phyloP scores from a whole-genome alignment of 1,139 yeast genomes.

The Diutina siamensis region DNA sequence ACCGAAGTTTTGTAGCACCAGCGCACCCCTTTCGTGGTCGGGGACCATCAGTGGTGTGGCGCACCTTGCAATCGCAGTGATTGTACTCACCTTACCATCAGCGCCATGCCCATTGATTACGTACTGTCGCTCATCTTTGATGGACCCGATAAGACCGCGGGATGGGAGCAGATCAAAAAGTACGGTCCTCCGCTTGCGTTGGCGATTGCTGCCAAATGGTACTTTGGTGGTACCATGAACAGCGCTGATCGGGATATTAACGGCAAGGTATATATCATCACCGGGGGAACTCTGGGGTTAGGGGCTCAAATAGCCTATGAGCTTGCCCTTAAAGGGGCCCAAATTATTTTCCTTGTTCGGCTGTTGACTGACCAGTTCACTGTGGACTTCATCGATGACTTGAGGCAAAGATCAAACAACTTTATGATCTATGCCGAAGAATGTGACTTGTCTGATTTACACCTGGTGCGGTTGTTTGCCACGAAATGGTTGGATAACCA shows the following conservation, averaged over 20 bases:
- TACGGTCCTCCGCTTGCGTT: constrained; percentile 36
- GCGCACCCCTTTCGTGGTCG: too few species aligned
- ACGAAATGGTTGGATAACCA: constrained; percentile 87
- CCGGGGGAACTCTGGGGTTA: constrained; percentile 86
- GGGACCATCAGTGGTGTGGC: too few species aligned
- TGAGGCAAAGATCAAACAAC: constrained; percentile 60
- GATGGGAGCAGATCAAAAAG: constrained; percentile 44
- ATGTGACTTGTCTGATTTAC: constrained; percentile 67
- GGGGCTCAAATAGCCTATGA: constrained; percentile 72
- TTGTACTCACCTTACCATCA: too few species aligned
- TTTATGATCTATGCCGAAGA: constrained; percentile 76
- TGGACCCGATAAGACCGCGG: constrained; percentile 68
- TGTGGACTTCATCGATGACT: constrained; percentile 64
- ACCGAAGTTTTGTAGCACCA: too few species aligned
- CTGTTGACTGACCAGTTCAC: constrained; percentile 63
- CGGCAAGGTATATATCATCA: constrained; percentile 68
- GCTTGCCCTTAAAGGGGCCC: constrained; percentile 77
- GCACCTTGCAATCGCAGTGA: too few species aligned
- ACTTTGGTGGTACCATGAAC: constrained; percentile 66
- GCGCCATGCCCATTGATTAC: constrained; percentile 74
- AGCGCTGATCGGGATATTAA: constrained; percentile 90
- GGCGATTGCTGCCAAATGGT: constrained; percentile 39
- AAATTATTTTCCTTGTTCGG: constrained; percentile 61
- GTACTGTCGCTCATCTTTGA: constrained; percentile 52
- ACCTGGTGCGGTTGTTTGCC: constrained; percentile 81